Conservation (phyloP, 1,139 yeast genomes). For the Kazachstania sp. region DNA sequence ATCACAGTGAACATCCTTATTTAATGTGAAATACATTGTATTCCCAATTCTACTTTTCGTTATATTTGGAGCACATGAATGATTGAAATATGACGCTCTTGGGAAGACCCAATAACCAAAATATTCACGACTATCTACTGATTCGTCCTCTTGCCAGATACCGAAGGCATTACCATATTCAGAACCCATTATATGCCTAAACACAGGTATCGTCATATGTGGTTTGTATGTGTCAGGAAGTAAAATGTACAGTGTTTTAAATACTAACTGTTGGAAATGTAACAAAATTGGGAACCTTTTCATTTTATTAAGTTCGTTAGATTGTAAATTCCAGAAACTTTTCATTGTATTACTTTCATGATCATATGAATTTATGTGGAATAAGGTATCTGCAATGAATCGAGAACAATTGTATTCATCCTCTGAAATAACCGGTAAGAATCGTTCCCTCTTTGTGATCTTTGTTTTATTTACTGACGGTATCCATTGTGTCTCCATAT, state of each 20-base stretch:
- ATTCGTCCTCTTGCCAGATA: slow-evolving; percentile 47
- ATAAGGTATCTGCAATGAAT: slow-evolving; percentile 29
- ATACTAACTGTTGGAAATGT: slow-evolving; percentile 43
- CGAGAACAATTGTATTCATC: slow-evolving; percentile 37
- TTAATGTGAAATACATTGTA: slow-evolving; percentile 33
- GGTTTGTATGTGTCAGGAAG: slow-evolving; percentile 36
- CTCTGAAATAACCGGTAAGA: slow-evolving; percentile 31
- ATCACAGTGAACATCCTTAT: slow-evolving; percentile 32
- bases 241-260: slow-evolving; percentile 40
- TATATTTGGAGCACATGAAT: slow-evolving; percentile 51
- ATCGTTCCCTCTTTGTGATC: slow-evolving; percentile 15
- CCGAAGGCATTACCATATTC: slow-evolving; percentile 73
- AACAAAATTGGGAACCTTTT: slow-evolving; percentile 40
- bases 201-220: slow-evolving; percentile 34
- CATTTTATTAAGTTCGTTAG: slow-evolving; percentile 47
- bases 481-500: slow-evolving; percentile 35
- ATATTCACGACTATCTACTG: slow-evolving; percentile 48
- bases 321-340: slow-evolving; percentile 42
- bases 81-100: slow-evolving; percentile 63
- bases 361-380: slow-evolving; percentile 13
- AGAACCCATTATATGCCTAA: slow-evolving; percentile 49
- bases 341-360: slow-evolving; percentile 4
- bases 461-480: slow-evolving; percentile 23
- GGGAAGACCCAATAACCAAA: slow-evolving; percentile 63
- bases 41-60: slow-evolving; percentile 32